Conservation (phyloP, 2,329 filamentous ascomycete genomes). For the Sclerotinia spermophila region DNA sequence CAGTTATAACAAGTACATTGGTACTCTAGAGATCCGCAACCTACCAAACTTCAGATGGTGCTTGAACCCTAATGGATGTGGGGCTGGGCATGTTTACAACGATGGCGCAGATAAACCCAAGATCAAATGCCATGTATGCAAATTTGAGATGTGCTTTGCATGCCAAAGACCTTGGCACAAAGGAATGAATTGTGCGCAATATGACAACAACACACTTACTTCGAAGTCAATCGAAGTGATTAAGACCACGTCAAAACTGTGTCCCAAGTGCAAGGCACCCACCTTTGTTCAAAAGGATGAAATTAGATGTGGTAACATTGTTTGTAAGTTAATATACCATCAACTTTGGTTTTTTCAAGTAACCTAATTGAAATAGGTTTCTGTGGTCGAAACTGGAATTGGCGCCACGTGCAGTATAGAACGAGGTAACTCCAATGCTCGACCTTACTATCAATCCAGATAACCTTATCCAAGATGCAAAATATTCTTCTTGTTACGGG, state of each 20-base stretch:
- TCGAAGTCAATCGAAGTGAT: no score
- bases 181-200: no score
- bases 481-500: no score
- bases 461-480: no score
- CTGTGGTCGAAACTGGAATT: not conserved
- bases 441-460: no score
- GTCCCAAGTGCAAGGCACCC: not conserved
- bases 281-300: not conserved
- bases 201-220: no score
- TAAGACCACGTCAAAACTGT: not conserved
- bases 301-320: not conserved
- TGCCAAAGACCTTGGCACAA: no score
- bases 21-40: not conserved
- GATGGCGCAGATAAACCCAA: no score
- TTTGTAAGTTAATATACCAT: not conserved
- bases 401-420: no score
- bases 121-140: not conserved
- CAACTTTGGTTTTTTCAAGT: no score
- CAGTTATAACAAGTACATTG: not conserved
- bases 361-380: not conserved
- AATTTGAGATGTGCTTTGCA: not conserved
- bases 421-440: no score
- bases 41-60: slow-evolving; percentile 1
- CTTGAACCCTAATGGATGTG: not conserved
- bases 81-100: not conserved